Percentiles rank a stretch among this genome's conserved stretches.
These are phyloP conservation scores for Articulospora tetracladia DNA, from an alignment of 495 filamentous ascomycete species.

Conservation along the genomic window DNA sequence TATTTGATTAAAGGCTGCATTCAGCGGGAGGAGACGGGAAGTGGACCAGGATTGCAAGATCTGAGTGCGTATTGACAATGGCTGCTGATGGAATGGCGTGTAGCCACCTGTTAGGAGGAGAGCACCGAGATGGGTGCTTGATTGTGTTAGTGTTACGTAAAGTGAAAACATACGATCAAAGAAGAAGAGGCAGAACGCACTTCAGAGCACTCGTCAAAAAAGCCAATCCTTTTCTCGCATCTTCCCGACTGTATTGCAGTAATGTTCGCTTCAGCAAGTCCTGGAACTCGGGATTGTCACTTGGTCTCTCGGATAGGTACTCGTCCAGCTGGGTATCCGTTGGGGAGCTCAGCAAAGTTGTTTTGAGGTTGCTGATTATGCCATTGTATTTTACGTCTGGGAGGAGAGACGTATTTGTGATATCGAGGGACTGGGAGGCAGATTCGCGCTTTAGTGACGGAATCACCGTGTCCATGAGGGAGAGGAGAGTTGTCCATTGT, in stretches of 20 bases:
- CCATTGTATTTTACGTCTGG: slow-evolving; percentile 22
- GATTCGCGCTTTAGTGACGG: slow-evolving; percentile 37
- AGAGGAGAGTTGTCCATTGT: slow-evolving; percentile 55
- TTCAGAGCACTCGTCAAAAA: slow-evolving; percentile 51
- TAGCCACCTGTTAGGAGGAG: slow-evolving; percentile 63
- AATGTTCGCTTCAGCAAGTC: slow-evolving; percentile 42
- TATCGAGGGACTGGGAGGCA: background rate
- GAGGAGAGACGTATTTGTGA: slow-evolving; percentile 28
- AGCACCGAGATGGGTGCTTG: slow-evolving; percentile 63
- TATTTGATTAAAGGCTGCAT: slow-evolving; percentile 52
- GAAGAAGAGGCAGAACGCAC: slow-evolving; percentile 34
- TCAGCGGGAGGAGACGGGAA: slow-evolving; percentile 55
- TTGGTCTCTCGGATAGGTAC: slow-evolving; percentile 48
- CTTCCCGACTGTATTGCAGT: slow-evolving; percentile 37
- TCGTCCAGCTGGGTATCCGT: slow-evolving; percentile 22
- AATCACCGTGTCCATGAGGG: slow-evolving; percentile 51
- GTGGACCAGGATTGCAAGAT: slow-evolving; percentile 55
- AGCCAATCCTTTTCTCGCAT: slow-evolving; percentile 45
- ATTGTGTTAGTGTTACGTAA: background rate
- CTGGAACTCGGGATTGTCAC: slow-evolving; percentile 43
- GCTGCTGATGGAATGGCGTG: slow-evolving; percentile 59
- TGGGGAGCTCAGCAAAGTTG: slow-evolving; percentile 8
- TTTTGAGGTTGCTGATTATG: slow-evolving; percentile 14
- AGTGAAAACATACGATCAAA: background rate
- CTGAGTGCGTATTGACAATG: slow-evolving; percentile 53